A percentile compares a stretch with the other conserved stretches of the same genome.
Evolutionary conservation across 2,329 filamentous ascomycete species (phyloP).

Genomic region (Ophiocordyceps camponoti-saundersi): DNA sequence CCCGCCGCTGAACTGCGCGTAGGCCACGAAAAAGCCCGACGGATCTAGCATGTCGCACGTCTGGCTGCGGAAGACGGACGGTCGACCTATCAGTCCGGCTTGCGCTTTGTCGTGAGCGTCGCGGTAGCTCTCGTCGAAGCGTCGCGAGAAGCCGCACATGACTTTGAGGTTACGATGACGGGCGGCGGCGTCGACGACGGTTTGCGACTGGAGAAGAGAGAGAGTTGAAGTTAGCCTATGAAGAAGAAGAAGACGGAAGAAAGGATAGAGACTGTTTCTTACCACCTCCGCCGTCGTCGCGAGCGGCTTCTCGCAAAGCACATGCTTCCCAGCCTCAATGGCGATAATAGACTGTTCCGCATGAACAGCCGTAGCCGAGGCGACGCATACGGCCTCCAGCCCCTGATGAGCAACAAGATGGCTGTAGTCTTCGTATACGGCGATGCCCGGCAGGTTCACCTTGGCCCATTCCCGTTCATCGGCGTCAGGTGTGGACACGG

Average conservation of each 20-base stretch:
- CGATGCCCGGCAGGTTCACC: slow-evolving; percentile 24
- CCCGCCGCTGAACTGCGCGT: slow-evolving; percentile 46
- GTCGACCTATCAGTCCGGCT: slow-evolving; percentile 38
- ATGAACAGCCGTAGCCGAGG: slow-evolving; percentile 32
- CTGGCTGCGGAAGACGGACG: slow-evolving; percentile 44
- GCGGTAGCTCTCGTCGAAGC: slow-evolving; percentile 47
- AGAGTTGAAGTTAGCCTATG: background rate
- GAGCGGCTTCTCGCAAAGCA: slow-evolving; percentile 42
- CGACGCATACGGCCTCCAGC: slow-evolving; percentile 21
- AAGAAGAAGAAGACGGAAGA: background rate
- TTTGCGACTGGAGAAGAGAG: slow-evolving; percentile 26
- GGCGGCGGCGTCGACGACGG: slow-evolving; percentile 36
- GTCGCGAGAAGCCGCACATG: slow-evolving; percentile 19
- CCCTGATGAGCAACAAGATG: slow-evolving; percentile 24
- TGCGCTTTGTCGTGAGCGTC: slow-evolving; percentile 36
- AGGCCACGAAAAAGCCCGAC: slow-evolving; percentile 49
- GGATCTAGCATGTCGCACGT: slow-evolving; percentile 52
- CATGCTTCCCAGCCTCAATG: slow-evolving; percentile 34
- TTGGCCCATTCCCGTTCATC: slow-evolving; percentile 26
- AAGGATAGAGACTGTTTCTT: slow-evolving; percentile 1
- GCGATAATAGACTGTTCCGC: slow-evolving; percentile 38
- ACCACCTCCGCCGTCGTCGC: slow-evolving; percentile 41
- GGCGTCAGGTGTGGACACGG: slow-evolving; percentile 27
- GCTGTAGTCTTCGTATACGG: slow-evolving; percentile 25
- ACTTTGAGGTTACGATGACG: slow-evolving; percentile 43